Conservation (phyloP, 192 early-diverging fungal genomes). For the Funneliformis geosporum region DNA sequence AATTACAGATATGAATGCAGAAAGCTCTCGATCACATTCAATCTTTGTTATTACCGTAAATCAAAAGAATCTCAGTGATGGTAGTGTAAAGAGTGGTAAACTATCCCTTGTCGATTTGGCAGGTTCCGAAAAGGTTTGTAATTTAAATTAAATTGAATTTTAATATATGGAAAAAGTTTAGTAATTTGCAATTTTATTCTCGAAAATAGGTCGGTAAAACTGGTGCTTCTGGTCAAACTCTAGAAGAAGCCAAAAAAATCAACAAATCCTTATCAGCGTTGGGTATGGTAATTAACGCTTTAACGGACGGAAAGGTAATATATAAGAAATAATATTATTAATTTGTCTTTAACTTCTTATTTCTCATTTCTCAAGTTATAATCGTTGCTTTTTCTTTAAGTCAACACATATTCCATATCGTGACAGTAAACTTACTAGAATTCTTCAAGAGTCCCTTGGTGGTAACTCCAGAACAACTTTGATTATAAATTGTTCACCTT, state of each 20-base stretch:
- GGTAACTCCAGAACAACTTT: conserved; percentile 99
- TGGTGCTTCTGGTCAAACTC: conserved; percentile 95
- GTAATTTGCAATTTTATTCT: background rate
- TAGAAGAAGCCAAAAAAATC: conserved; percentile 99
- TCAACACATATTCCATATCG: conserved; percentile 98
- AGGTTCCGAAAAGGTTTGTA: conserved; percentile 89
- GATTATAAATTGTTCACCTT: conserved; percentile 98
- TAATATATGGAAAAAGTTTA: background rate
- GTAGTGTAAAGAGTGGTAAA: conserved; percentile 88
- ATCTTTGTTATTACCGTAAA: conserved; percentile 97
- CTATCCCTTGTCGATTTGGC: conserved; percentile 98
- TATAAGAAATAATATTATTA: background rate
- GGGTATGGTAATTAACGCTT: conserved; percentile 99
- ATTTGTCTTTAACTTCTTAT: background rate
- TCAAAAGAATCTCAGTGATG: conserved; percentile 90
- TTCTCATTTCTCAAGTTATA: background rate
- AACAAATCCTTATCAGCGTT: conserved; percentile 97
- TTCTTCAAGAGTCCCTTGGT: conserved; percentile 98
- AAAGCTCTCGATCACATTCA: conserved; percentile 96
- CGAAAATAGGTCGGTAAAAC: conserved; percentile 76
- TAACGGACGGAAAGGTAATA: conserved; percentile 94
- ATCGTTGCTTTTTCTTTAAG: conserved; percentile 38
- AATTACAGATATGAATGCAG: conserved; percentile 92
- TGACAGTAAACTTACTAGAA: conserved; percentile 98
- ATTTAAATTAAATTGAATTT: background rate